These are phyloP conservation scores for Scutellaria barbata DNA, from an alignment of 257 asterid genomes.

Conservation along the genomic window DNA sequence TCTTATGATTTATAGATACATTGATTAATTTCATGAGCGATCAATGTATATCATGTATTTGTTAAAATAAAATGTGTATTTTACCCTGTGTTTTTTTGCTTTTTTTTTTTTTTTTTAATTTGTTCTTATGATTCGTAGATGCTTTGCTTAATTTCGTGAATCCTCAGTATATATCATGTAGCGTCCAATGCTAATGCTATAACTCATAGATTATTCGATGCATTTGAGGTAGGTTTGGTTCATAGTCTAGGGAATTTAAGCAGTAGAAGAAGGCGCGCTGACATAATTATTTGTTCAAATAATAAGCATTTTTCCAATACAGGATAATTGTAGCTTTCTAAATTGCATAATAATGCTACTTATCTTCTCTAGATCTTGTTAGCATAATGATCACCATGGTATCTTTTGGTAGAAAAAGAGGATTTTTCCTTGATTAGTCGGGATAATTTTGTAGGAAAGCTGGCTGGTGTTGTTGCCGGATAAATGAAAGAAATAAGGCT, in stretches of 20 bases:
- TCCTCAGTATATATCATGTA: constrained; percentile 6
- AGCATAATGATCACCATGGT: background rate
- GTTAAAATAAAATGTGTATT: no score
- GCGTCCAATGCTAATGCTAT: constrained; percentile 1
- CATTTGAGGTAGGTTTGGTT: background rate
- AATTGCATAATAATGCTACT: background rate
- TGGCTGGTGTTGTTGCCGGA: no score
- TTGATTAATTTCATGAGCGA: background rate
- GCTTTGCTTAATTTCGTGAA: background rate
- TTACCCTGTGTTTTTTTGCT: background rate
- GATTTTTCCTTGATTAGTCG: background rate
- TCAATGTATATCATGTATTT: background rate
- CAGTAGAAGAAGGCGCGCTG: background rate
- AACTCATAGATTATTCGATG: constrained; percentile 16
- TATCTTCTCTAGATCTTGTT: background rate
- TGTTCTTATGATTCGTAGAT: background rate
- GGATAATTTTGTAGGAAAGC: background rate
- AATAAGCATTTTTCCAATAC: background rate
- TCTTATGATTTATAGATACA: background rate
- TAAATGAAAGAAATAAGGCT: background rate
- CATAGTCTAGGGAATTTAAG: constrained; percentile 1
- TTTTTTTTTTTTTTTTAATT: background rate
- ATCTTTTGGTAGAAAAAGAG: background rate
- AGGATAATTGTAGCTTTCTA: background rate
- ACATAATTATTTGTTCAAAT: background rate